These are phyloP conservation scores for Chlorella variabilis DNA, from an alignment of 163 green algal genomes.

Conservation along the genomic window DNA sequence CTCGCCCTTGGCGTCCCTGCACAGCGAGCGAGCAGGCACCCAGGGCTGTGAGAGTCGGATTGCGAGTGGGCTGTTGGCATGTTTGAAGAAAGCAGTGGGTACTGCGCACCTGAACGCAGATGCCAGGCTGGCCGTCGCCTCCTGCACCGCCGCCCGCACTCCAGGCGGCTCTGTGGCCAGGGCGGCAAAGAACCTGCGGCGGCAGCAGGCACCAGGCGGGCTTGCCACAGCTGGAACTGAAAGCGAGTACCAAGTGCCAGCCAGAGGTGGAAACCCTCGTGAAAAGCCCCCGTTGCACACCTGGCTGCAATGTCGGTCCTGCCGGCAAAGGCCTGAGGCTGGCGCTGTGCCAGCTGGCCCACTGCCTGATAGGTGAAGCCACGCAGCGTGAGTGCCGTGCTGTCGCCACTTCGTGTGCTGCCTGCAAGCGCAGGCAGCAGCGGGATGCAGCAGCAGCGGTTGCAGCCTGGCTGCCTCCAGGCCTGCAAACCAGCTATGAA, in stretches of 20 bases:
- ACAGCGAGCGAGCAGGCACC: not conserved
- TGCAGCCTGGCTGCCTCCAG: not conserved
- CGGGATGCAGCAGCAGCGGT: not conserved
- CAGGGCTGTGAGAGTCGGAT: not conserved
- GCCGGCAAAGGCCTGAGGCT: conserved; percentile 48
- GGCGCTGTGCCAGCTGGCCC: conserved; percentile 66
- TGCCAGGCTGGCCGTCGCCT: conserved; percentile 69
- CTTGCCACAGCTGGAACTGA: no score
- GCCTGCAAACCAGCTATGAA: not conserved
- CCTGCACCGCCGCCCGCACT: conserved; percentile 75
- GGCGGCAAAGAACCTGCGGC: conserved; percentile 58
- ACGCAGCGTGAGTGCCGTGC: conserved; percentile 57
- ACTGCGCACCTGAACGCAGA: conserved; percentile 63
- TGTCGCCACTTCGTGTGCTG: conserved; percentile 33
- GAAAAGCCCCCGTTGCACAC: conserved; percentile 8
- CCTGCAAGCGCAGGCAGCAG: conserved; percentile 16
- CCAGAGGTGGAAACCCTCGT: no score
- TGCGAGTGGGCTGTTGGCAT: no score
- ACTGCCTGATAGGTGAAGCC: conserved; percentile 84
- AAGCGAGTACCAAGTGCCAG: no score
- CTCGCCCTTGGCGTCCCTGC: conserved; percentile 23
- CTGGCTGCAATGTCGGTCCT: conserved; percentile 54
- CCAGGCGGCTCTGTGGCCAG: conserved; percentile 78
- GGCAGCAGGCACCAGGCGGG: not conserved
- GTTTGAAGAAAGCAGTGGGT: not conserved